Evolutionary conservation across 1,139 yeast genomes (phyloP), one percentile per base, ranked within the genome.

Genomic region (Magnusiomyces magnusii): DNA sequence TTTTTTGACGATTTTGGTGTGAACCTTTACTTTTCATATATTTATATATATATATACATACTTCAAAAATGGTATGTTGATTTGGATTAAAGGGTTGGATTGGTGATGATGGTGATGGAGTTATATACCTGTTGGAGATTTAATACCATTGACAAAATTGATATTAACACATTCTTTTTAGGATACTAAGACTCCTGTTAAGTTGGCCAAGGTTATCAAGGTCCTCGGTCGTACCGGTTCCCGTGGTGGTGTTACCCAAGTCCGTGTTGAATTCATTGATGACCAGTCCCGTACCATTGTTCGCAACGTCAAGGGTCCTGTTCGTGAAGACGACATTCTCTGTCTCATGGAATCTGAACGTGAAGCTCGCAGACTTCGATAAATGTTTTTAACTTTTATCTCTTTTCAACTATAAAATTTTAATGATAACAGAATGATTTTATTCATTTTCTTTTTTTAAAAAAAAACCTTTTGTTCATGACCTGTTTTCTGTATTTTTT

Each of bases 201-300:
- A 96, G 82, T 89, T 93, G 81, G 99, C 98, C 79, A 92, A 91
- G 84, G 98, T 93, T 78, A 91, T 89, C 83, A 93, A 93, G 85
- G 98, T 93, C 80, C 86, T 93, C 80, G 98, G 98, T 79, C 91
- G 98, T 83, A 92, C 97, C 86, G 98, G 97, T 78, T 92, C 97
- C 78, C 92, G 98, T 85, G 98, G 98, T 87, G 98, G 97, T 86
- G 99, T 93, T 81, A 93, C 98, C 81, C 99, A 93, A 82, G 98
- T 93, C 79, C 92, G 99, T 82, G 98, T 93, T 75, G 98, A 93
- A 81, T 92, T 93, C 87, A 85, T 93, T 79, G 98, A 92, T 79
- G 98, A 93, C 79, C 82, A 95, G 74, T 82, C 96, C 79, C 91
- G 99, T 86, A 88, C 97, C 76, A 92, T 93, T 76, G 97, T 93